Evolutionary conservation across 1,284 basidiomycete species (phyloP), one percentile per base, ranked within the genome.

Genomic region (Boletellus dicymbophilus): DNA sequence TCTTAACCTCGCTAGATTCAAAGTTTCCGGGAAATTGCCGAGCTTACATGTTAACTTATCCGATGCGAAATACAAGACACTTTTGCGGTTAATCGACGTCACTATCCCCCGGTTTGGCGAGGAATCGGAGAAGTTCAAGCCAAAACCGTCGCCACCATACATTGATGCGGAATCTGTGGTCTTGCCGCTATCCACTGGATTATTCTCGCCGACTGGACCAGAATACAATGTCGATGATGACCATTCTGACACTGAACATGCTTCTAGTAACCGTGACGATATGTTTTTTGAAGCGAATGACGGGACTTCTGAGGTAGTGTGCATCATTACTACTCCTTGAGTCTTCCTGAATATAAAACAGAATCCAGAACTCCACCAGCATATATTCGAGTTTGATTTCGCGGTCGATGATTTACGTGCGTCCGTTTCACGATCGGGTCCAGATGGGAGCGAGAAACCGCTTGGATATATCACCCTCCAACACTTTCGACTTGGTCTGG

Each of bases 61-160:
- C 7, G 97, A 99, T 60, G 80, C 80, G 21, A 99, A 99, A 71
- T 99, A 99, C 74, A 93, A 96, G 71, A 84, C 89, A 4, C 73
- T 99, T 38, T 95, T 99, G 91, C 84, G 90, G 18, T 80, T 99
- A 55, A 85, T 99, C 61, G 95, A 98, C 60, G 88, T 95, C 12
- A 85, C 89, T 26, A 86, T 99, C 34, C 97, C 97, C 4, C 82
- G 88, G 51, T 88, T 98, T 60, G 89, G 79, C 44, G 79, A 85
- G 38, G 79, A 77, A 28, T 58, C 64, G 22, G 62, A 65, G 42
- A 61, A 60, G 22, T 44, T 62, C 45, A 63, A 62, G 22, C 51
- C 63, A 46, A 59, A 48, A 43, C 46, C 63, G 27, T 61, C 59
- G 0, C 58, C 65, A 49, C 53, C 60, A 25, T 59, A 64, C 12